Evolutionary conservation across 495 filamentous ascomycete species (phyloP).

Genomic region (Rostrohypoxylon terebratum): DNA sequence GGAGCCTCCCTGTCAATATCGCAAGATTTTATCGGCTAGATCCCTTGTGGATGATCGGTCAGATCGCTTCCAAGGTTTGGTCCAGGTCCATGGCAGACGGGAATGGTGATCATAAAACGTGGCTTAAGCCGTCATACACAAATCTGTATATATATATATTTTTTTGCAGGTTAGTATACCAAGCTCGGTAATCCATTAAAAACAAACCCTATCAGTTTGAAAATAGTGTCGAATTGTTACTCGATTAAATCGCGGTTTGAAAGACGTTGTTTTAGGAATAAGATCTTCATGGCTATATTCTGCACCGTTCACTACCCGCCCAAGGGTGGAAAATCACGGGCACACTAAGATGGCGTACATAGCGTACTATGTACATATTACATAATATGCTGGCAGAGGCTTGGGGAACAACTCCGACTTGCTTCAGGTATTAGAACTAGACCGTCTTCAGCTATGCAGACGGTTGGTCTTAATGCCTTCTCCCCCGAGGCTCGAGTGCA

Average conservation of each 20-base stretch:
- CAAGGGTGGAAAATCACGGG: conserved; percentile 6
- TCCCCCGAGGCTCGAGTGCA: neutral
- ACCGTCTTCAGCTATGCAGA: conserved; percentile 1
- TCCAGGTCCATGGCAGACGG: conserved; percentile 37
- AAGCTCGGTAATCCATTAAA: neutral
- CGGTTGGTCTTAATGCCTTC: neutral
- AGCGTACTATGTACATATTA: conserved; percentile 21
- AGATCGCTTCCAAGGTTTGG: conserved; percentile 34
- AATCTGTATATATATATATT: neutral
- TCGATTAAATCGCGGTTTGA: neutral
- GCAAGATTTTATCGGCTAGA: conserved; percentile 42
- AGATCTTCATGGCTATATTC: conserved; percentile 18
- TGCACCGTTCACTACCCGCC: conserved; percentile 8
- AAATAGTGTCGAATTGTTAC: neutral
- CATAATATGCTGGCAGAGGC: too few relatives aligned
- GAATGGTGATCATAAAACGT: conserved; percentile 45
- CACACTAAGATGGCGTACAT: conserved; percentile 29
- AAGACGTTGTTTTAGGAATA: conserved; percentile 1
- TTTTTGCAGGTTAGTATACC: neutral
- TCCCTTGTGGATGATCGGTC: conserved; percentile 41
- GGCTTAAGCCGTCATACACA: conserved; percentile 20
- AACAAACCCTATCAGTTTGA: neutral
- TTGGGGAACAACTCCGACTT: conserved; percentile 17
- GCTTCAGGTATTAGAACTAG: conserved; percentile 15
- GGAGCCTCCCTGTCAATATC: conserved; percentile 39